These are phyloP conservation scores for Leucocoprinus leucothites DNA, from an alignment of 768 basidiomycete species.

Conservation along the genomic window DNA sequence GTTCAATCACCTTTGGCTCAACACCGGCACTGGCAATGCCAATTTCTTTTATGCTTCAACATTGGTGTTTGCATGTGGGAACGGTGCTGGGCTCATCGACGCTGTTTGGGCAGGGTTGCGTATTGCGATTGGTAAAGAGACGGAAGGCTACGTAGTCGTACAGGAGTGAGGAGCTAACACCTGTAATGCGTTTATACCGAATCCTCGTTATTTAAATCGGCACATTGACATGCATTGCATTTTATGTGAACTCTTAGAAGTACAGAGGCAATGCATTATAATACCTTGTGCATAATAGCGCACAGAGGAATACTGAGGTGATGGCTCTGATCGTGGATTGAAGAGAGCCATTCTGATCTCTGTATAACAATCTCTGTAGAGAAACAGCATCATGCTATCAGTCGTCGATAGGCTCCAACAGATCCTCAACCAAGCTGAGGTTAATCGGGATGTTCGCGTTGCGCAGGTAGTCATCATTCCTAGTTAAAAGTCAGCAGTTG, in stretches of 20 bases:
- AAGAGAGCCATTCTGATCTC: no score
- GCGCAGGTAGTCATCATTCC: slow-evolving; percentile 54
- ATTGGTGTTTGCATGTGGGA: slow-evolving; percentile 86
- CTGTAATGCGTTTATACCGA: no score
- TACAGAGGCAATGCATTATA: no score
- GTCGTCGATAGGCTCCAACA: slow-evolving; percentile 22
- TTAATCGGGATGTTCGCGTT: slow-evolving; percentile 44
- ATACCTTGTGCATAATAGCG: no score
- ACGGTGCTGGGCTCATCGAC: slow-evolving; percentile 82
- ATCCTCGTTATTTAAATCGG: no score
- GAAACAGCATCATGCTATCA: no score
- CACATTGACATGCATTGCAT: no score
- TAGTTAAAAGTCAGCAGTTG: slow-evolving; percentile 14
- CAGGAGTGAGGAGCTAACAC: slow-evolving; percentile 44
- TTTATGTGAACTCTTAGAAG: no score
- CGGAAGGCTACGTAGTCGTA: slow-evolving; percentile 51
- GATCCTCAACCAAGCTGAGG: slow-evolving; percentile 36
- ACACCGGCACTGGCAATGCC: slow-evolving; percentile 90
- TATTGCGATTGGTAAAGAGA: slow-evolving; percentile 59
- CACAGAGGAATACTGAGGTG: no score
- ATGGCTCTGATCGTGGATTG: no score
- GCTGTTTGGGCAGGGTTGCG: slow-evolving; percentile 80
- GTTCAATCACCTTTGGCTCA: slow-evolving; percentile 90
- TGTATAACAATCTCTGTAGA: no score
- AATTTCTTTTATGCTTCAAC: slow-evolving; percentile 99